phyloP scores from a whole-genome alignment of 495 filamentous ascomycete genomes.

The Lophiotrema nucula region DNA sequence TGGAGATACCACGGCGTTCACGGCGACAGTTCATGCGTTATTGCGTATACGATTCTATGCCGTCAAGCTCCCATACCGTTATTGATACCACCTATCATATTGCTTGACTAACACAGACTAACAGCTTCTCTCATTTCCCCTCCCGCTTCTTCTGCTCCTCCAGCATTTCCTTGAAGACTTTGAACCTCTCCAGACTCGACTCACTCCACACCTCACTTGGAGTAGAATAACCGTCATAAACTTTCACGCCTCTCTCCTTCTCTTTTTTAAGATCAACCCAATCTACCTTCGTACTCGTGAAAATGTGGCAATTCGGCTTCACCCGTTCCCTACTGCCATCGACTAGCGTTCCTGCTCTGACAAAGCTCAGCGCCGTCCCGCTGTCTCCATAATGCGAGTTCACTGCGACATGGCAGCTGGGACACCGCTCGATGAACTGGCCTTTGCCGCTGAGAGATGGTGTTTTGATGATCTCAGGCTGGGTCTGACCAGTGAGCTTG shows the following conservation, averaged over 20 bases:
- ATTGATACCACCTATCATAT: too few species aligned
- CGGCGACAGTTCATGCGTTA: too few species aligned
- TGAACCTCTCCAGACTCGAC: constrained; percentile 14
- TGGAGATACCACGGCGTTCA: too few species aligned
- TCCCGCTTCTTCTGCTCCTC: constrained; percentile 6
- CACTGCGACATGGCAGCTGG: constrained; percentile 21
- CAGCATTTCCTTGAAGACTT: not conserved
- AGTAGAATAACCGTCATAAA: constrained; percentile 16
- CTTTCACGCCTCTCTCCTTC: constrained; percentile 14
- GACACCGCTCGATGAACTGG: constrained; percentile 29
- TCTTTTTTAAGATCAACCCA: constrained; percentile 28
- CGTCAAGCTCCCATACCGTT: too few species aligned
- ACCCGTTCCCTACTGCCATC: constrained; percentile 3
- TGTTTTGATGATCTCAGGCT: constrained; percentile 10
- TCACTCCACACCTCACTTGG: constrained; percentile 20
- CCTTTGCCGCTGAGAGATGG: constrained; percentile 14
- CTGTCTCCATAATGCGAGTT: constrained; percentile 19
- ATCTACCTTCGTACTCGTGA: constrained; percentile 19
- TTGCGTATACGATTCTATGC: too few species aligned
- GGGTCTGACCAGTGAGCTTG: not conserved
- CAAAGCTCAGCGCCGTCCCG: constrained; percentile 1
- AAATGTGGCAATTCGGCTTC: constrained; percentile 32
- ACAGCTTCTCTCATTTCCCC: not conserved
- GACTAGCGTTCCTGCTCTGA: constrained; percentile 32
- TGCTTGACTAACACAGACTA: too few species aligned